phyloP scores from a whole-genome alignment of 352 stramenopile species.

The Paralagenidium karlingii region DNA sequence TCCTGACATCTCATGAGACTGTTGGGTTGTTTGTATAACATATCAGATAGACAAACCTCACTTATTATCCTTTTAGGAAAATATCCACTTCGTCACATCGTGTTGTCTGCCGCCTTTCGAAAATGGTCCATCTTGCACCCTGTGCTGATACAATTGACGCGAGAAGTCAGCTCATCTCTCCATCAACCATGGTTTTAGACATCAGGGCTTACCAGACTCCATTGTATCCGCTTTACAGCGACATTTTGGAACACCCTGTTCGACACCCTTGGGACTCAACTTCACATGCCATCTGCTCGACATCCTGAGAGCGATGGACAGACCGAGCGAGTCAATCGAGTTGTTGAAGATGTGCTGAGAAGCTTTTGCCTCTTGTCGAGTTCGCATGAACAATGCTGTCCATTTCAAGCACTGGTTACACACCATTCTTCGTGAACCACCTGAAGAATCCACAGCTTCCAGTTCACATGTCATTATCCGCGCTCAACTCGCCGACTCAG shows the following conservation, averaged over 20 bases:
- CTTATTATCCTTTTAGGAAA: too few relatives aligned
- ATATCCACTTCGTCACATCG: too few relatives aligned
- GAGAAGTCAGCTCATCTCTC: conserved; percentile 10
- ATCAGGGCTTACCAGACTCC: conserved; percentile 7
- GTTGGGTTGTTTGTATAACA: too few relatives aligned
- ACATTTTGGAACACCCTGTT: conserved; percentile 8
- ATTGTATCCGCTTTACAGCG: conserved; percentile 8
- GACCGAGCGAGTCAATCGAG: conserved; percentile 1
- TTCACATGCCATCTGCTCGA: conserved; percentile 1
- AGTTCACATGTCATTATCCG: too few relatives aligned
- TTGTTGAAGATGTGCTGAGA: conserved; percentile 5
- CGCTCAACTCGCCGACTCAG: conserved; percentile 13
- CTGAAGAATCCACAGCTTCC: not conserved
- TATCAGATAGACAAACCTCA: too few relatives aligned
- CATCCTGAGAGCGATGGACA: conserved; percentile 3
- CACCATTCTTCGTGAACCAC: not conserved
- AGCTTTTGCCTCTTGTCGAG: not conserved
- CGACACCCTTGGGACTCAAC: not conserved
- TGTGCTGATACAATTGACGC: conserved; percentile 1
- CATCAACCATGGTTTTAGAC: conserved; percentile 9
- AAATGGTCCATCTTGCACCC: conserved; percentile 12
- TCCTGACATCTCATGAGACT: too few relatives aligned
- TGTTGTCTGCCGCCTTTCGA: conserved; percentile 17
- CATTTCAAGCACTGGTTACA: not conserved
- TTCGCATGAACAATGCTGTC: not conserved